Evolutionary conservation across 1,284 basidiomycete species (phyloP).

Genomic region (Pisolithus thermaeus): DNA sequence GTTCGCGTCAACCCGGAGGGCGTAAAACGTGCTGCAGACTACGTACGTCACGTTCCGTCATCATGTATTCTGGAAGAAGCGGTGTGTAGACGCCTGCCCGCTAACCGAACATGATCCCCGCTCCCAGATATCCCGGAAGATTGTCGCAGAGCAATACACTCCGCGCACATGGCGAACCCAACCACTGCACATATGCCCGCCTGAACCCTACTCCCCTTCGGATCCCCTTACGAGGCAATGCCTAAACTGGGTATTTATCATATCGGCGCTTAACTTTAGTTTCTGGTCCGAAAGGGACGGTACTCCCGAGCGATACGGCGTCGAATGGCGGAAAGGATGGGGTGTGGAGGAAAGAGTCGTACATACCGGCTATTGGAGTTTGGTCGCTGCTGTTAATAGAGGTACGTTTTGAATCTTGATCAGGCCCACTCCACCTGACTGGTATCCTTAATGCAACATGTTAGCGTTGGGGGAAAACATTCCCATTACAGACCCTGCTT

Average conservation of each 20-base stretch:
- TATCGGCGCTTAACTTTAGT: slow-evolving; percentile 78
- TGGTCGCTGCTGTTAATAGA: slow-evolving; percentile 71
- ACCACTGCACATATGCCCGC: slow-evolving; percentile 65
- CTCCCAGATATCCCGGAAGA: slow-evolving; percentile 51
- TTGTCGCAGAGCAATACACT: slow-evolving; percentile 59
- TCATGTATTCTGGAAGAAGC: not conserved
- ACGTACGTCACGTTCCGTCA: slow-evolving; percentile 40
- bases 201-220: slow-evolving; percentile 49
- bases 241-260: slow-evolving; percentile 79
- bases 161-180: slow-evolving; percentile 76
- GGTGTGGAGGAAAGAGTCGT: slow-evolving; percentile 38
- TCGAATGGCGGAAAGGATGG: slow-evolving; percentile 73
- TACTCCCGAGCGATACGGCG: slow-evolving; percentile 53
- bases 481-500: slow-evolving; percentile 68
- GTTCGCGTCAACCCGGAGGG: slow-evolving; percentile 53
- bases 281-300: slow-evolving; percentile 77
- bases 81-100: no score
- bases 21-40: slow-evolving; percentile 52
- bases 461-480: slow-evolving; percentile 58
- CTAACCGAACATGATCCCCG: not conserved
- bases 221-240: slow-evolving; percentile 50
- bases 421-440: slow-evolving; percentile 1
- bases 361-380: slow-evolving; percentile 77
- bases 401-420: slow-evolving; percentile 37
- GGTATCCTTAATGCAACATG: not conserved